Base-by-base conservation (phyloP, 352 stramenopile genomes). In the Phytophthora kernoviae region DNA sequence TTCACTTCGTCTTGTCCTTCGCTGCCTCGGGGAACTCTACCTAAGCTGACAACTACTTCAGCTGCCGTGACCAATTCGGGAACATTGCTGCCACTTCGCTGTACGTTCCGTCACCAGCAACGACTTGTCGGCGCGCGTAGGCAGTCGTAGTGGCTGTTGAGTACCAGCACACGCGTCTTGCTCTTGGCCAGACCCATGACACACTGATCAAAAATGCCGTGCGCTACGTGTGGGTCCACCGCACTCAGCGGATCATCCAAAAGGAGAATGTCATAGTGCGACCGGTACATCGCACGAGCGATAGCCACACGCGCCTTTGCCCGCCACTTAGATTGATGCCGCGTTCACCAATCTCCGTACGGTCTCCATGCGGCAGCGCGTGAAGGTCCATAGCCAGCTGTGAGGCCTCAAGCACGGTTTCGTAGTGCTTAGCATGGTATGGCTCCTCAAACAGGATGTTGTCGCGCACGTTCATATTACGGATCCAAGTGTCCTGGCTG, bases 241-340 rank as follows among this genome's bases (percentile, higher is more conserved):
- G 56, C 56, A 14, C 56, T 64, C 7, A 58, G n/a, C 26, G 56
- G 56, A 59, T 99, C 96, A 62, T 99, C 97, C 9, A 99, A 70
- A 9, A 99, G 52, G 49, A 96, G 82, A 20, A 98, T 69, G 57
- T 99, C 91, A 1, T 84, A 80, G 30, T 82, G 54, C n/a, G 79
- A 53, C 87, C 53, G 74, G 73, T 98, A 98, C 36, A 98, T 84
- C 2, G 83, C 90, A 14, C 96, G 73, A 6, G 96, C 96, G 1
- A 98, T 55, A 9, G 68, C 40, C 21, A 97, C 76, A 24, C 90
- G 73, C 3, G 69, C 69, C 63, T 97, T 97, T 98, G 93, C 5
- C 94, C 93, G 14, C 95, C 93, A 17, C 69, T 94, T 4, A 99
- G 65, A 48, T 96, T 98, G 22, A 98, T 90, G 4, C 96, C 96